These are phyloP conservation scores for Ormosia emarginata DNA, from an alignment of 306 rosid genomes.

Conservation along the genomic window DNA sequence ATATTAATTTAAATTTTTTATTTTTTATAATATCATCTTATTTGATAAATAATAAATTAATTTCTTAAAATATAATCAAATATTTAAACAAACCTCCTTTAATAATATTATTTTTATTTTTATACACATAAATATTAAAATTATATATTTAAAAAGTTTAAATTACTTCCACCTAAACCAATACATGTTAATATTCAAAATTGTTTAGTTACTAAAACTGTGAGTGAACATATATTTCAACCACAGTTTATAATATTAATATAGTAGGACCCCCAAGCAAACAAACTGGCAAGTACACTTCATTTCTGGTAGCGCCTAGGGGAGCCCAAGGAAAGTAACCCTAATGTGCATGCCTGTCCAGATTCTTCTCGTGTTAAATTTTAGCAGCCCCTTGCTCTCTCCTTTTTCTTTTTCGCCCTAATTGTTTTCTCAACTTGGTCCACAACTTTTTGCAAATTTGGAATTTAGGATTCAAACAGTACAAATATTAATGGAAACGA, in stretches of 20 bases:
- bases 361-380: conserved; percentile 7
- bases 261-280: neutral
- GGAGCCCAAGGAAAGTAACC: neutral
- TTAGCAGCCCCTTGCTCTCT: conserved; percentile 21
- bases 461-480: neutral
- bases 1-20: no score
- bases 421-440: neutral
- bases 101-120: no score
- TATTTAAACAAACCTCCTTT: no score
- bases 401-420: neutral
- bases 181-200: no score
- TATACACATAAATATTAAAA: no score
- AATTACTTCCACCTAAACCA: no score
- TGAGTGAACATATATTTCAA: conserved; percentile 18
- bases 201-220: neutral
- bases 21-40: no score
- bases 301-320: neutral
- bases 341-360: neutral
- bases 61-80: no score
- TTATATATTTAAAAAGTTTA: no score
- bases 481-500: no score
- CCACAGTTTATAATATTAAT: neutral
- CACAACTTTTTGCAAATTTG: conserved; percentile 13
- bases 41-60: no score
- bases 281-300: neutral